Evolutionary conservation across 352 stramenopile species (phyloP).

Genomic region (Vaucheria bursata): DNA sequence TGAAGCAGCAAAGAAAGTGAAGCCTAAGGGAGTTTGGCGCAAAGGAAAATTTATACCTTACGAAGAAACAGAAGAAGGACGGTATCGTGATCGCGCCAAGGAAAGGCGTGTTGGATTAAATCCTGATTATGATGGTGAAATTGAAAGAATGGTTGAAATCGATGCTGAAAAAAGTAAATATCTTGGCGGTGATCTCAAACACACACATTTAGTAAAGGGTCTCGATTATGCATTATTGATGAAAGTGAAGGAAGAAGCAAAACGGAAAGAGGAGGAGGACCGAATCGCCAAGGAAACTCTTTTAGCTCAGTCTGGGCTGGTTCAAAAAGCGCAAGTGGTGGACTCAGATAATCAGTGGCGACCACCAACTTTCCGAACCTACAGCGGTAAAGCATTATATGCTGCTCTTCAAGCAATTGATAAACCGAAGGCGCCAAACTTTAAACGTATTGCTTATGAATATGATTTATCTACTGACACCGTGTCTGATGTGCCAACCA

Average conservation of each 20-base stretch:
- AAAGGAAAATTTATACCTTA: background rate
- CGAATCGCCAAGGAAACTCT: background rate
- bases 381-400: constrained; percentile 10
- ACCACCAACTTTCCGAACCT: background rate
- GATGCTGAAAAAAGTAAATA: constrained; percentile 66
- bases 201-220: constrained; percentile 73
- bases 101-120: constrained; percentile 47
- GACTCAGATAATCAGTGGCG: background rate
- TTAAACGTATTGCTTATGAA: constrained; percentile 33
- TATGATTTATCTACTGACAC: constrained; percentile 30
- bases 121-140: constrained; percentile 48
- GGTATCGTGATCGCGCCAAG: constrained; percentile 49
- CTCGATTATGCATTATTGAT: constrained; percentile 72
- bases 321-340: background rate
- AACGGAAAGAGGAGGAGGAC: constrained; percentile 28
- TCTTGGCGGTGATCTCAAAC: constrained; percentile 64
- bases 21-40: constrained; percentile 6
- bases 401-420: background rate
- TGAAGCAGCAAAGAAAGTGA: constrained; percentile 2
- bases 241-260: constrained; percentile 66
- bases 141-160: constrained; percentile 48
- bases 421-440: constrained; percentile 21
- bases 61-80: background rate
- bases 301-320: background rate
- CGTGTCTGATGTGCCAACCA: constrained; percentile 30